phyloP scores from a whole-genome alignment of 2,329 filamentous ascomycete species.

The Claviceps quebecensis region DNA sequence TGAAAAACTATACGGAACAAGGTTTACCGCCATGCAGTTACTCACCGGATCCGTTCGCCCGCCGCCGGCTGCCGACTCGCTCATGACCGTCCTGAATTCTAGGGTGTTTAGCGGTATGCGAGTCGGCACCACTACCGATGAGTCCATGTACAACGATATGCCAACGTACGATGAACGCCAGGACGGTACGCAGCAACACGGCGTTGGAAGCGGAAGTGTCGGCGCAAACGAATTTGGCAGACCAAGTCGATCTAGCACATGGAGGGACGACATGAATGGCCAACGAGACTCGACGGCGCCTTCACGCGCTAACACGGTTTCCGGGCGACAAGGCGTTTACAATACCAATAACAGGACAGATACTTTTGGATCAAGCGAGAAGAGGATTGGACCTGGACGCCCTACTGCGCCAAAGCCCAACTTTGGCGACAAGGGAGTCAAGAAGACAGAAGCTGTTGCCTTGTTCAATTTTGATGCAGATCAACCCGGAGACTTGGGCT shows the following conservation, averaged over 20 bases:
- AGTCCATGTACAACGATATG: slow-evolving; percentile 82
- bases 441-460: slow-evolving; percentile 73
- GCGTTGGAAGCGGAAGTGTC: slow-evolving; percentile 24
- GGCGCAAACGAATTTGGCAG: slow-evolving; percentile 34
- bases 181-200: slow-evolving; percentile 40
- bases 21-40: slow-evolving; percentile 68
- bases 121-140: slow-evolving; percentile 28
- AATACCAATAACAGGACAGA: slow-evolving; percentile 24
- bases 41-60: slow-evolving; percentile 64
- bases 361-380: slow-evolving; percentile 18
- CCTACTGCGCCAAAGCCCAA: slow-evolving; percentile 84
- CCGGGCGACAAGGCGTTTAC: slow-evolving; percentile 28
- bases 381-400: slow-evolving; percentile 50
- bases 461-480: slow-evolving; percentile 91
- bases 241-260: slow-evolving; percentile 52
- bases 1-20: slow-evolving; percentile 81
- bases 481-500: slow-evolving; percentile 80
- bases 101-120: slow-evolving; percentile 63
- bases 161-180: slow-evolving; percentile 76
- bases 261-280: slow-evolving; percentile 66
- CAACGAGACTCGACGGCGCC: slow-evolving; percentile 29
- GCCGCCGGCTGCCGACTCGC: slow-evolving; percentile 67
- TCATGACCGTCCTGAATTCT: slow-evolving; percentile 76
- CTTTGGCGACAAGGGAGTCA: slow-evolving; percentile 49
- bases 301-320: slow-evolving; percentile 38